Conservation (phyloP, 768 basidiomycete genomes). For the Hortiboletus campestris region DNA sequence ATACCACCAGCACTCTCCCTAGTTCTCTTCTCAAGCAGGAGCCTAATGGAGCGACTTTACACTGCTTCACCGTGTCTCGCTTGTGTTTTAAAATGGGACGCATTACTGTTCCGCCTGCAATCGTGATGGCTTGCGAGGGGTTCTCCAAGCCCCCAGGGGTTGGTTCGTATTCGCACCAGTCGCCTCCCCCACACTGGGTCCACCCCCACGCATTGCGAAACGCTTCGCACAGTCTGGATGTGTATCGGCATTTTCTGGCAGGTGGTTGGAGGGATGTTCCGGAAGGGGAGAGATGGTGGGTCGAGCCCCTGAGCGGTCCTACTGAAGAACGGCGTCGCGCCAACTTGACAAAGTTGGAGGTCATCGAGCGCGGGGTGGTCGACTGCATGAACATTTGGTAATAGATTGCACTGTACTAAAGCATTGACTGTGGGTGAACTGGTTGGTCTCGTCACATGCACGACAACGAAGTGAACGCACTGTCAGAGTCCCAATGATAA, state of each 20-base stretch:
- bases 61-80: slow-evolving; percentile 60
- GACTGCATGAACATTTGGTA: slow-evolving; percentile 4
- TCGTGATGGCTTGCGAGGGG: slow-evolving; percentile 59
- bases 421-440: neutral
- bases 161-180: slow-evolving; percentile 11
- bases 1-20: neutral
- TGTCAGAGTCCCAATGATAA: no score
- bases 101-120: slow-evolving; percentile 65
- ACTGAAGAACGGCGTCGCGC: slow-evolving; percentile 36
- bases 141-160: slow-evolving; percentile 32
- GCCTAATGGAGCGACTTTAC: slow-evolving; percentile 46
- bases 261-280: slow-evolving; percentile 62
- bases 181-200: slow-evolving; percentile 14
- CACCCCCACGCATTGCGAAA: slow-evolving; percentile 8
- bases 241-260: slow-evolving; percentile 44
- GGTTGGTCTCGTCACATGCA: neutral
- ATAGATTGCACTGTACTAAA: neutral
- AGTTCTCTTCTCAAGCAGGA: neutral
- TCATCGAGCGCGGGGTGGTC: neutral
- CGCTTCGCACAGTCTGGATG: slow-evolving; percentile 21
- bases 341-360: slow-evolving; percentile 12
- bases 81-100: slow-evolving; percentile 67
- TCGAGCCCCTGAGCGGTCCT: slow-evolving; percentile 45
- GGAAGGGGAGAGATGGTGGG: slow-evolving; percentile 63
- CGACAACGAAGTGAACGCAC: neutral